Evolutionary conservation across 768 basidiomycete species (phyloP).

Genomic region (Mycena chlorophos): DNA sequence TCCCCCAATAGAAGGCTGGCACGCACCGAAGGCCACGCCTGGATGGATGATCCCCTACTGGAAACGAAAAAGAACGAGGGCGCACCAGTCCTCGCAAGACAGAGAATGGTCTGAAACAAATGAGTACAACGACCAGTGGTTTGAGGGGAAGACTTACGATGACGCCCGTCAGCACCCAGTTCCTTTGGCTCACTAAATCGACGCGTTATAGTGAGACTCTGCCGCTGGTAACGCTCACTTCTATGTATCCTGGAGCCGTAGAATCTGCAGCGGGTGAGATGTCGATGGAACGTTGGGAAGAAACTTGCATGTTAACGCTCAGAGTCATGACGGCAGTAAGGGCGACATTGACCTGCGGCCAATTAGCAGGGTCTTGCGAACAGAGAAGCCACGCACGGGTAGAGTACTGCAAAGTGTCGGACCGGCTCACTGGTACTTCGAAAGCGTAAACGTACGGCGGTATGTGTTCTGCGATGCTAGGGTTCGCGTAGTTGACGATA

Average conservation of each 20-base stretch:
- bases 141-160: conserved; percentile 1
- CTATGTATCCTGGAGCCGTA: conserved; percentile 10
- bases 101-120: neutral
- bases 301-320: conserved; percentile 5
- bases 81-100: conserved; percentile 3
- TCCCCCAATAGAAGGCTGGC: neutral
- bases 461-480: neutral
- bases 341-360: neutral
- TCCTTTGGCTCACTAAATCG: conserved; percentile 8
- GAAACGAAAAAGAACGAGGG: neutral
- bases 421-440: neutral
- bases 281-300: neutral
- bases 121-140: neutral
- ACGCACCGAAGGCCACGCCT: neutral
- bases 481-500: conserved; percentile 1
- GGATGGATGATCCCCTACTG: neutral
- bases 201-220: neutral
- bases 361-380: neutral
- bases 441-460: neutral
- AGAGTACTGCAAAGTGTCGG: neutral
- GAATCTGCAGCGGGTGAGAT: neutral
- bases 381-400: neutral
- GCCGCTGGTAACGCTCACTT: conserved; percentile 3
- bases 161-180: conserved; percentile 5
- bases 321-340: neutral